phyloP scores from a whole-genome alignment of 352 stramenopile species.

The Thalassiosira livingstoniorum region DNA sequence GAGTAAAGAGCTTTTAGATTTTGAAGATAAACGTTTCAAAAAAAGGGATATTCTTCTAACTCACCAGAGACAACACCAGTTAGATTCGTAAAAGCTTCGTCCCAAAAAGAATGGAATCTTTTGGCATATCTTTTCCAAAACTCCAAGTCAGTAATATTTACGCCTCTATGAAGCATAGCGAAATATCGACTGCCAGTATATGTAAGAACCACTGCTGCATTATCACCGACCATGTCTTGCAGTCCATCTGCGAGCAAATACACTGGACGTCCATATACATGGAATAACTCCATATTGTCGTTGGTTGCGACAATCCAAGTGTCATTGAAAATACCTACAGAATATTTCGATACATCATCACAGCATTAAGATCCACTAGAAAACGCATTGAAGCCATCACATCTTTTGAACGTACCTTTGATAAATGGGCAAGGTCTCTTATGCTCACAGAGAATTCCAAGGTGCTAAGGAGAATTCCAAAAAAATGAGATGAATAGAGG shows the following conservation, averaged over 20 bases:
- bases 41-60: conserved; percentile 14
- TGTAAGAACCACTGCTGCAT: too few relatives aligned
- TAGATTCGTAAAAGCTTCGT: conserved; percentile 23
- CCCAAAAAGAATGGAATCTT: conserved; percentile 39
- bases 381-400: not conserved
- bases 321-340: not conserved
- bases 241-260: too few relatives aligned
- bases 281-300: too few relatives aligned
- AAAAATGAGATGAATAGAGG: not conserved
- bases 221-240: too few relatives aligned
- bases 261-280: too few relatives aligned
- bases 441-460: conserved; percentile 9
- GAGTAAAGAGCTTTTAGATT: not conserved
- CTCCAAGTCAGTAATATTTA: too few relatives aligned
- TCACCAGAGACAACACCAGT: conserved; percentile 26
- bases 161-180: too few relatives aligned
- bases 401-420: not conserved
- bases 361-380: not conserved
- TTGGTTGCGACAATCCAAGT: not conserved
- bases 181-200: too few relatives aligned
- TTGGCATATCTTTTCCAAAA: not conserved
- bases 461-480: not conserved
- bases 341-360: not conserved
- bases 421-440: conserved; percentile 12
- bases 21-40: conserved; percentile 21